These are phyloP conservation scores for Colletotrichum sp. DNA, from an alignment of 2,329 filamentous ascomycete species.

Conservation along the genomic window DNA sequence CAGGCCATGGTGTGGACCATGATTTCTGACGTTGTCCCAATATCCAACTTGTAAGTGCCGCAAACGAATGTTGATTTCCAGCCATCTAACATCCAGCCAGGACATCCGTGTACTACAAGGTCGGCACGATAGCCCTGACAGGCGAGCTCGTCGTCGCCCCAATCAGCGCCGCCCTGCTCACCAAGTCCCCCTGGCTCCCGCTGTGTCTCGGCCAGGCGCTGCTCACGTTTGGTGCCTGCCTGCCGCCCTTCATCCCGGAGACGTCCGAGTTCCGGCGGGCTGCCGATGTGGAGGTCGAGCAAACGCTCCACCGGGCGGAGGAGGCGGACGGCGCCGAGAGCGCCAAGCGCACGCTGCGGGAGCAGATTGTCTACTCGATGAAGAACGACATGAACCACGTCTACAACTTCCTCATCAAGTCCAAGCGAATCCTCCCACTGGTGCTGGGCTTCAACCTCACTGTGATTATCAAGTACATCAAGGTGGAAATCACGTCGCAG, in stretches of 20 bases:
- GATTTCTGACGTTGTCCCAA: constrained; percentile 47
- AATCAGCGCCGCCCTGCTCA: constrained; percentile 44
- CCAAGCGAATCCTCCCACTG: constrained; percentile 41
- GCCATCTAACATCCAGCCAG: constrained; percentile 10
- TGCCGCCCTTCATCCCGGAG: constrained; percentile 44
- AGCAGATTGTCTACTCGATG: constrained; percentile 28
- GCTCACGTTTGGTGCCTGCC: constrained; percentile 30
- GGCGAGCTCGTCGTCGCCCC: constrained; percentile 45
- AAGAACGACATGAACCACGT: constrained; percentile 36
- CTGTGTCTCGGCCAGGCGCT: constrained; percentile 38
- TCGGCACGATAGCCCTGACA: constrained; percentile 40
- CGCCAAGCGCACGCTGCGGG: background rate
- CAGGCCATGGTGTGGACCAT: constrained; percentile 51
- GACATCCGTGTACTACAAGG: constrained; percentile 46
- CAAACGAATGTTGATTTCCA: background rate
- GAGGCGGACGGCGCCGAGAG: background rate
- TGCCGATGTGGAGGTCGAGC: constrained; percentile 27
- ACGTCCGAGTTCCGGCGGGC: constrained; percentile 41
- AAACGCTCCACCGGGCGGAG: constrained; percentile 3
- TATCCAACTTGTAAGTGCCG: constrained; percentile 27
- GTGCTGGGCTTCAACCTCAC: constrained; percentile 39
- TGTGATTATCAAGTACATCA: constrained; percentile 35
- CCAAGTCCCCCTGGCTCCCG: constrained; percentile 43
- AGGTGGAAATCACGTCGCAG: constrained; percentile 46
- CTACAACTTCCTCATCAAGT: constrained; percentile 44